Base-by-base conservation (phyloP, 306 rosid species). In the Abrus pulchellus region DNA sequence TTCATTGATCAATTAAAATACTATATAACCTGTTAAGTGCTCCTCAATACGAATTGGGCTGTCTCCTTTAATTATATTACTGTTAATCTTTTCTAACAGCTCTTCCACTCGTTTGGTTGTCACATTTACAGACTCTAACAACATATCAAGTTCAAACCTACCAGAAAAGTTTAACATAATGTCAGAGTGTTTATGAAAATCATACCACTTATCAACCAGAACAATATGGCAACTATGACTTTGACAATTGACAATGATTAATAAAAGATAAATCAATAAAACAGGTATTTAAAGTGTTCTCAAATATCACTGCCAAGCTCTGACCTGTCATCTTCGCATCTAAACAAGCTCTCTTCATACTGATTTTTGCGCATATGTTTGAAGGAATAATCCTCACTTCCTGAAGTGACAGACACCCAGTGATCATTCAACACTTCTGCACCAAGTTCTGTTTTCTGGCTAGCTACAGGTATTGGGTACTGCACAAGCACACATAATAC, bases 311-410 rank as follows among this genome's bases (percentile, higher is more conserved):
- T 10, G 67, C 68, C 52, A 66, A 62, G 77, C 75, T 83, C 80
- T 62, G 53, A 96, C 99, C 99, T 96, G 89, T 96, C 99, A 78
- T 96, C 99, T 90, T 96, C 99, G 62, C 99, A 96, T 85, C 97
- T 92, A 80, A 96, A 96, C 86, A 96, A 85, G 78, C 98, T 93
- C 86, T 96, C 99, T 85, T 96, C 99, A 70, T 93, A 96, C 87
- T 96, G 99, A 76, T 96, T 96, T 92, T 96, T 96, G 82, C 99
- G 98, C 99, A 96, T 96, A 82, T 96, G 99, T 84, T 93, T 96
- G 74, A 96, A 96, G 76, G 99, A 96, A 86, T 96, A 96, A 79
- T 96, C 99, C 87, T 96, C 99, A 54, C 99, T 96, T 71, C 99
- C 99, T 67, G 98, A 93, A 49, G 99, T 96, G 76, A 96, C 99